Evolutionary conservation across 345 rosid genomes (phyloP), one percentile per base, ranked within the genome.

Genomic region (Abelmoschus esculentus): DNA sequence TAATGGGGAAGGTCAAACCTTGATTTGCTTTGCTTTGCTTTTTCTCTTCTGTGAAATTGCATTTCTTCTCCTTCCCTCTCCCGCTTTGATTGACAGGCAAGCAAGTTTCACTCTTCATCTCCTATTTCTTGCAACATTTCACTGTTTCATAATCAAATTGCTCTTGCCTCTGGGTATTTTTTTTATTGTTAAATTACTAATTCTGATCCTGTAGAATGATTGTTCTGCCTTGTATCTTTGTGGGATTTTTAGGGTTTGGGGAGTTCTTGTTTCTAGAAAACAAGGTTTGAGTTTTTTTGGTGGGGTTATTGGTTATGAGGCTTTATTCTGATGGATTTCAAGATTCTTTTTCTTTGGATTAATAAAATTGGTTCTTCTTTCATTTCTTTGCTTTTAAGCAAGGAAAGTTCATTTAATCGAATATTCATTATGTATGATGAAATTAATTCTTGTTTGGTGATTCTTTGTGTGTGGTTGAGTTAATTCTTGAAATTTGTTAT

Each of bases 251-350:
- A 7, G 32, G 54, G 54, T 47, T 66, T 28, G 28, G 19, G 26
- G 28, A 47, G 15, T 28, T 66, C 2, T 14, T 47, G 1, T 2
- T 29, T 47, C 11, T 46, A 13, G 56, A 47, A 14, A 47, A 29
- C 57, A 66, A 66, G 26, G 69, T 14, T 14, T 66, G 40, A 66
- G 38, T 66, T 64, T 66, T 66, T 64, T 66, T 66, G 4, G 56
- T 11, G 52, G 40, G 69, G 28, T 47, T 28, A 29, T 66, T 8
- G 26, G 57, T 9, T 15, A 14, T 31, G 68, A 1, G 55, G 54
- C n/a, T 18, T 22, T 42, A 12, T 12, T 28, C 28, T 66, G 22
- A 15, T 19, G 56, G 12, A 9, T 19, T 7, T 55, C 13, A 55
- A 2, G 28, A 11, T 55, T 18, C 28, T 1, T 19, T 18, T 55